These are phyloP conservation scores for Diddensiella santjacobensis DNA, from an alignment of 805 yeast species.

Conservation along the genomic window DNA sequence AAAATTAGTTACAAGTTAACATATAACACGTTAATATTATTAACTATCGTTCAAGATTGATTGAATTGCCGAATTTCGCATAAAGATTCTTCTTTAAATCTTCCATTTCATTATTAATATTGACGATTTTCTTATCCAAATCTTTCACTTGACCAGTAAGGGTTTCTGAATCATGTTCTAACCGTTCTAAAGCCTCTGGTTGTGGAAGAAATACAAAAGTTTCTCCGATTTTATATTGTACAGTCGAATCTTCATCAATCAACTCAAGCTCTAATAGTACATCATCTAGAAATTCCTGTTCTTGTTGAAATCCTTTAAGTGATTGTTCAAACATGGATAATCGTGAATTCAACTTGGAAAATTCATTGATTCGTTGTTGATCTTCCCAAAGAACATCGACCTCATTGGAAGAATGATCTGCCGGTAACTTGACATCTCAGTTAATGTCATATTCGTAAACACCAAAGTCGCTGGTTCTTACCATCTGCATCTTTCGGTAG, in stretches of 20 bases:
- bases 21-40: no score
- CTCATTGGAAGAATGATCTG: slow-evolving; percentile 19
- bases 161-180: slow-evolving; percentile 58
- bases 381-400: slow-evolving; percentile 73
- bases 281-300: slow-evolving; percentile 86
- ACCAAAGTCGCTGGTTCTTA: neutral
- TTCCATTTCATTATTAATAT: slow-evolving; percentile 50
- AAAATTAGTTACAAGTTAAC: no score
- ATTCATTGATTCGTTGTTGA: slow-evolving; percentile 83
- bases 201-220: slow-evolving; percentile 67
- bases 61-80: slow-evolving; percentile 84
- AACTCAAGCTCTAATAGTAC: slow-evolving; percentile 80
- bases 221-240: slow-evolving; percentile 73
- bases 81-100: slow-evolving; percentile 71
- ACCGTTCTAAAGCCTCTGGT: slow-evolving; percentile 57
- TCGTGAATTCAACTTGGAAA: slow-evolving; percentile 74
- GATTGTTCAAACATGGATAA: slow-evolving; percentile 55
- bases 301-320: slow-evolving; percentile 51
- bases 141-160: slow-evolving; percentile 49
- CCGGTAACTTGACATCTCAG: slow-evolving; percentile 15
- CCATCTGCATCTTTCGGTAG: slow-evolving; percentile 6
- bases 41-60: slow-evolving; percentile 67
- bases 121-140: slow-evolving; percentile 46
- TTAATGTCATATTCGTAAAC: no score
- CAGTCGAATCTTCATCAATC: slow-evolving; percentile 53